phyloP scores from a whole-genome alignment of 306 rosid species.

The Herpetospermum pedunculosum region DNA sequence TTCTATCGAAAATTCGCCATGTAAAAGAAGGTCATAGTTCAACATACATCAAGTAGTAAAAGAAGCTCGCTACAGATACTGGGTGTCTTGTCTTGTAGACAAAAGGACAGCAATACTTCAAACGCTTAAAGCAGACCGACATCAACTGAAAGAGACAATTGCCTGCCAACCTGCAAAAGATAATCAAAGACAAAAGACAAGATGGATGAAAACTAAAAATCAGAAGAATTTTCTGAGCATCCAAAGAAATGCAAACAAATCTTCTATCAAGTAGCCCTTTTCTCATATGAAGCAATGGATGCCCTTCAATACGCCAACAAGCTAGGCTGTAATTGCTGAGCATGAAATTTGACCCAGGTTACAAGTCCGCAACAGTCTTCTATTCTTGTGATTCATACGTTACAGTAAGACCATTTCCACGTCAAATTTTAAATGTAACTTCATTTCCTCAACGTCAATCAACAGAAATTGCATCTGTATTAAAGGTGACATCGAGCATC shows the following conservation, averaged over 20 bases:
- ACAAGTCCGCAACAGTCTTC: background rate
- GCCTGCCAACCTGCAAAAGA: conserved; percentile 72
- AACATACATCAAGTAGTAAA: conserved; percentile 83
- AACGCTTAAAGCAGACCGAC: conserved; percentile 52
- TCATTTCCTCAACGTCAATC: background rate
- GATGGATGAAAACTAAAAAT: conserved; percentile 42
- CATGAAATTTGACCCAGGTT: background rate
- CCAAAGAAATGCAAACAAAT: conserved; percentile 57
- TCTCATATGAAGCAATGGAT: conserved; percentile 23
- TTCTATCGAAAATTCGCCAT: conserved; percentile 13
- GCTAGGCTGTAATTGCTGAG: background rate
- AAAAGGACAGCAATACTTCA: conserved; percentile 61
- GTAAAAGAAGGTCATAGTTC: conserved; percentile 38
- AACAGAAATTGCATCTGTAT: background rate
- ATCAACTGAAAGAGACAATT: conserved; percentile 36
- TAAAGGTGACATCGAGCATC: conserved; percentile 14
- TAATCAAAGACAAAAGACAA: conserved; percentile 33
- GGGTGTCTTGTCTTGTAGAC: conserved; percentile 54
- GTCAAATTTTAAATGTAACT: background rate
- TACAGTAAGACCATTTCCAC: background rate
- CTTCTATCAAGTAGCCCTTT: conserved; percentile 29
- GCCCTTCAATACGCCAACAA: background rate
- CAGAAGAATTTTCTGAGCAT: conserved; percentile 30
- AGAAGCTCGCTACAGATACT: conserved; percentile 54
- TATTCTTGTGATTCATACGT: background rate